phyloP scores from a whole-genome alignment of 2,329 filamentous ascomycete species.

The Colletotrichum destructivum region DNA sequence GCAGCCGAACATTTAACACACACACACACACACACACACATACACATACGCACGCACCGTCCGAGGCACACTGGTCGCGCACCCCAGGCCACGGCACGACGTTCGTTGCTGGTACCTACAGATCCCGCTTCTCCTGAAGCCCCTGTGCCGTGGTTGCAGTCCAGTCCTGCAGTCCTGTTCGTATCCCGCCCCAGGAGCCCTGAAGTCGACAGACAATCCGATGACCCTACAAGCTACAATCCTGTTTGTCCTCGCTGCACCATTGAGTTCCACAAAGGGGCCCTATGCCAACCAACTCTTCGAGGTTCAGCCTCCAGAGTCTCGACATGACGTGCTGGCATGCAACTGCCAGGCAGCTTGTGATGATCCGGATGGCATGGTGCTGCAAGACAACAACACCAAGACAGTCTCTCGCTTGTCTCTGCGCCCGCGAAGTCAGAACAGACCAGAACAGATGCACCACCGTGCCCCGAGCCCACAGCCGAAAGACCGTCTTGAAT shows the following conservation, averaged over 20 bases:
- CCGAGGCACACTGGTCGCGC: too few species aligned
- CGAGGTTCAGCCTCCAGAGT: background rate
- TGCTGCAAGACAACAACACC: constrained; percentile 9
- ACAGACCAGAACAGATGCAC: background rate
- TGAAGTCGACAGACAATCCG: too few species aligned
- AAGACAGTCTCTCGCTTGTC: background rate
- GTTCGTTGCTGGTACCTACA: constrained; percentile 23
- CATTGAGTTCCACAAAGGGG: too few species aligned
- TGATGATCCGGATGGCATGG: background rate
- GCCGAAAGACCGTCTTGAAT: background rate
- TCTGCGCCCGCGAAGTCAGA: background rate
- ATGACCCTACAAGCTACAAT: too few species aligned
- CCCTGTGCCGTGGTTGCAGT: too few species aligned
- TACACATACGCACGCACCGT: too few species aligned
- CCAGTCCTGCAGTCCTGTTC: too few species aligned
- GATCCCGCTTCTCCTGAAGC: background rate
- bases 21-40: too few species aligned
- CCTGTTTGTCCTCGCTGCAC: too few species aligned
- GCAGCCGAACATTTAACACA: background rate
- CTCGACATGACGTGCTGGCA: background rate
- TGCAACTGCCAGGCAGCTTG: background rate
- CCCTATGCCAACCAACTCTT: too few species aligned
- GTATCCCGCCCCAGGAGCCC: too few species aligned
- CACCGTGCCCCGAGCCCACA: background rate
- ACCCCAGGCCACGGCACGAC: background rate